Evolutionary conservation across 768 basidiomycete genomes (phyloP).

Genomic region (Collybia sordida): DNA sequence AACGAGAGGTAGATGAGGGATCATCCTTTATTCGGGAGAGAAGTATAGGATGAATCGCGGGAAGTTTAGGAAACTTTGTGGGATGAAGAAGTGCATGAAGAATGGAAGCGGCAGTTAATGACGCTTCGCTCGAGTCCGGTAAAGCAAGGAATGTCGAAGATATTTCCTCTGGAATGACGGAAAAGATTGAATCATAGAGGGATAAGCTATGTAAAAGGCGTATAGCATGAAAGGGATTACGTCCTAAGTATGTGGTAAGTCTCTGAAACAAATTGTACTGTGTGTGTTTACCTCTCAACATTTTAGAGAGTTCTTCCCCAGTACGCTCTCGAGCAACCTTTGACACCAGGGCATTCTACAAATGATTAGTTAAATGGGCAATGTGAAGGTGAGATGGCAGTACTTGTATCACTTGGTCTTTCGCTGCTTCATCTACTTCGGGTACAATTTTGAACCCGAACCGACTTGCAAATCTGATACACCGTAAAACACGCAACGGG

Average conservation of each 20-base stretch:
- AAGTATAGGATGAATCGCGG: slow-evolving; percentile 47
- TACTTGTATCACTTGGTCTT: slow-evolving; percentile 65
- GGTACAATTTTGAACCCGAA: slow-evolving; percentile 80
- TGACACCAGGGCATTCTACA: slow-evolving; percentile 60
- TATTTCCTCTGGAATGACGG: slow-evolving; percentile 46
- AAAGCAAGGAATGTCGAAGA: slow-evolving; percentile 42
- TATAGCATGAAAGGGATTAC: slow-evolving; percentile 72
- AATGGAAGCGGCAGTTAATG: slow-evolving; percentile 57
- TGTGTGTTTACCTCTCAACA: slow-evolving; percentile 71
- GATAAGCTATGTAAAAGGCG: slow-evolving; percentile 71
- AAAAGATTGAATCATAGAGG: slow-evolving; percentile 69
- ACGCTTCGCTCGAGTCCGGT: slow-evolving; percentile 36
- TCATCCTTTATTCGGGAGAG: slow-evolving; percentile 38
- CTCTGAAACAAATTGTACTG: too few species aligned
- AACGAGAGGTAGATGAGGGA: slow-evolving; percentile 44
- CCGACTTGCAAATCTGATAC: slow-evolving; percentile 87
- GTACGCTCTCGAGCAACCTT: slow-evolving; percentile 92
- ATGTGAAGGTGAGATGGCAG: slow-evolving; percentile 1
- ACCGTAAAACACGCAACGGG: slow-evolving; percentile 89
- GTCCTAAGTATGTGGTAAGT: slow-evolving; percentile 41
- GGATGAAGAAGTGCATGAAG: slow-evolving; percentile 49
- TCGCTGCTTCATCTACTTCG: slow-evolving; percentile 63
- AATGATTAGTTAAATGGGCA: slow-evolving; percentile 21
- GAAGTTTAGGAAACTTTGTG: slow-evolving; percentile 26
- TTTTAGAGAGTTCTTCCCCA: slow-evolving; percentile 91